A percentile compares a stretch with the other conserved stretches of the same genome.
phyloP scores from a whole-genome alignment of 176 grass and related monocot genomes.

The Carex parvula region DNA sequence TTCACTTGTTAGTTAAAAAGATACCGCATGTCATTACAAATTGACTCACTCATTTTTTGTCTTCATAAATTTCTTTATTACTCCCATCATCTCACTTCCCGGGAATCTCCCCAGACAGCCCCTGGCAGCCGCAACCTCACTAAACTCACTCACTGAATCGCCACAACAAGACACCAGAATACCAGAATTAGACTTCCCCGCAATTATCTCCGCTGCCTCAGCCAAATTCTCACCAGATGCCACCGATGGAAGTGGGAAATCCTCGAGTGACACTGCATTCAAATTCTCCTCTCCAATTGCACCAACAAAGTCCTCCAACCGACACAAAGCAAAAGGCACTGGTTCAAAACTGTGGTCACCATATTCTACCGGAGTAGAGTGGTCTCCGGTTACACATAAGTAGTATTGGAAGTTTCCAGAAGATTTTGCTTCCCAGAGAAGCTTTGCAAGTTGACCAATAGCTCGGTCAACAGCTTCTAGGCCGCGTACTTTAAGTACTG shows the following conservation, averaged over 20 bases:
- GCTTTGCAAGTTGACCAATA: conserved; percentile 66
- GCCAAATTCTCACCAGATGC: conserved; percentile 49
- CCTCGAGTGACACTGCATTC: conserved; percentile 42
- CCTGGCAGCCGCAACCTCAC: conserved; percentile 54
- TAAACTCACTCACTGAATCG: conserved; percentile 71
- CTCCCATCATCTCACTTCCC: conserved; percentile 93
- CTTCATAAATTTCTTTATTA: conserved; percentile 90
- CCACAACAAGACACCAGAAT: conserved; percentile 38
- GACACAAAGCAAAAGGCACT: conserved; percentile 64
- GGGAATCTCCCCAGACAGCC: conserved; percentile 90
- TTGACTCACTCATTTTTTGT: conserved; percentile 60
- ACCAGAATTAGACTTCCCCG: not conserved
- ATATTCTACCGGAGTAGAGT: conserved; percentile 92
- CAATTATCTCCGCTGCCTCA: conserved; percentile 15
- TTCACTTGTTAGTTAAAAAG: not conserved
- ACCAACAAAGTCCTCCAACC: conserved; percentile 56
- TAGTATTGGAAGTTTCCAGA: conserved; percentile 60
- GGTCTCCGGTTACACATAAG: conserved; percentile 84
- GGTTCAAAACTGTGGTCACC: conserved; percentile 93
- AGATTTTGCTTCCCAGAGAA: conserved; percentile 80
- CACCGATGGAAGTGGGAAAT: conserved; percentile 64
- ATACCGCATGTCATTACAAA: conserved; percentile 1
- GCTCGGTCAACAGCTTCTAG: conserved; percentile 84
- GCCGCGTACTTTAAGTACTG: conserved; percentile 65
- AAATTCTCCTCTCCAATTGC: conserved; percentile 59